Percentiles rank a stretch among this genome's conserved stretches.
Conservation (phyloP, 2,329 filamentous ascomycete genomes). For the Fusarium sp. region DNA sequence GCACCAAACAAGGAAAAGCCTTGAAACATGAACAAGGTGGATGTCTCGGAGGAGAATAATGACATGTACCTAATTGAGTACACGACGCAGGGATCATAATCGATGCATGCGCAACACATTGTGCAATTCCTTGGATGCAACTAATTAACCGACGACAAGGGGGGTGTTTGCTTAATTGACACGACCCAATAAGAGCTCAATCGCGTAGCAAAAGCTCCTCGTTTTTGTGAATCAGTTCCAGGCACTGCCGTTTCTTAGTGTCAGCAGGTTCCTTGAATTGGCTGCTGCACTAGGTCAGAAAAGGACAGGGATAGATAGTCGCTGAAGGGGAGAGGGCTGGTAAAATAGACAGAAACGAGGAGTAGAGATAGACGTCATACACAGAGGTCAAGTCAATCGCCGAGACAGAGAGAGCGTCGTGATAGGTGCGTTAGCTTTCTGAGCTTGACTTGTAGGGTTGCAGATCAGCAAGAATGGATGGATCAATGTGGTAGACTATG, state of each 20-base stretch:
- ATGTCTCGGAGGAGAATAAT: background rate
- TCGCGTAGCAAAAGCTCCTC: conserved; percentile 13
- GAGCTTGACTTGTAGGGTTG: background rate
- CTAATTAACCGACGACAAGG: conserved; percentile 10
- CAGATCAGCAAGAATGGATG: conserved; percentile 4
- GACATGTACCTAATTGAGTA: background rate
- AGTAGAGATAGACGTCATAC: conserved; percentile 7
- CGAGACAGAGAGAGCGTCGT: background rate
- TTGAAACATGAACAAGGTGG: background rate
- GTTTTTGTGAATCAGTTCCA: conserved; percentile 12
- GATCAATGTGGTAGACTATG: background rate
- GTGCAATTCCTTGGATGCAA: conserved; percentile 6
- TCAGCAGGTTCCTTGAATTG: conserved; percentile 22
- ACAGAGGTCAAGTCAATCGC: conserved; percentile 1
- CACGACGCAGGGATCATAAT: background rate
- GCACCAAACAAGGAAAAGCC: too few relatives aligned
- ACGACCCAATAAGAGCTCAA: background rate
- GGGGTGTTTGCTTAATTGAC: background rate
- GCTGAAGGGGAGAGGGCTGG: background rate
- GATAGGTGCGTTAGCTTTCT: background rate
- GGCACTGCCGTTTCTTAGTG: conserved; percentile 29
- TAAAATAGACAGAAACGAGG: background rate
- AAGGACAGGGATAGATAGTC: conserved; percentile 5
- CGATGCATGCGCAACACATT: background rate
- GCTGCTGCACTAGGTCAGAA: conserved; percentile 15